A percentile compares a stretch with the other conserved stretches of the same genome.
Evolutionary conservation across 441 rosid genomes (phyloP).

Genomic region (Aquilaria agallochum): DNA sequence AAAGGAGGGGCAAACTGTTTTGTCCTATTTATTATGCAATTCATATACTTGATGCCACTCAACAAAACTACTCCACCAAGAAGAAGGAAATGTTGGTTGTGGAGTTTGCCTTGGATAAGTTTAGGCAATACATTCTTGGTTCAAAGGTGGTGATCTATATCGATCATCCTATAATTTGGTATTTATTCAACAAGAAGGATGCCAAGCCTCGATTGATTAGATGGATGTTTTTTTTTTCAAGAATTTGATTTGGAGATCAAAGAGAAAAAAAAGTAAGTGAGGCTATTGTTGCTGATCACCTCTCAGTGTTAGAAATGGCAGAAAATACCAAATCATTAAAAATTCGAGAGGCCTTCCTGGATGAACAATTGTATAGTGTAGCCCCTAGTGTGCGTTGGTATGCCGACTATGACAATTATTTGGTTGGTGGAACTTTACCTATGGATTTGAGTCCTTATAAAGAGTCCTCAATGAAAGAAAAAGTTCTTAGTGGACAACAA

Average conservation of each 20-base stretch:
- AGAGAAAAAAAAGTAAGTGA: neutral
- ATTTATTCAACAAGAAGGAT: neutral
- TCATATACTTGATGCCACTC: neutral
- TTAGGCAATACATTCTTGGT: neutral
- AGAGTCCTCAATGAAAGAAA: neutral
- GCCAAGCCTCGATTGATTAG: neutral
- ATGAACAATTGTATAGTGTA: neutral
- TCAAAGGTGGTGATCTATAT: neutral
- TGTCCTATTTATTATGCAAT: neutral
- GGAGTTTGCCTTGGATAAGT: neutral
- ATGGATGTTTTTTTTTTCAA: neutral
- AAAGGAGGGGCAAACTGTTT: neutral
- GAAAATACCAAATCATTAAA: neutral
- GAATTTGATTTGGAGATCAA: neutral
- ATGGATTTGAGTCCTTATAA: neutral
- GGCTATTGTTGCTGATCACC: neutral
- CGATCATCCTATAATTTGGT: neutral
- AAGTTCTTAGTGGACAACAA: neutral
- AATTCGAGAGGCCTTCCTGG: neutral
- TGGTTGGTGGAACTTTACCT: neutral
- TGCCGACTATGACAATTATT: neutral
- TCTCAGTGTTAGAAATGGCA: neutral
- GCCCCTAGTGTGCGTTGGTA: neutral
- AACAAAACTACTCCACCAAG: constrained; percentile 2
- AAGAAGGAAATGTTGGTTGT: constrained; percentile 2